Evolutionary conservation across 2,329 filamentous ascomycete species (phyloP).

Genomic region (Truncatella angustata): DNA sequence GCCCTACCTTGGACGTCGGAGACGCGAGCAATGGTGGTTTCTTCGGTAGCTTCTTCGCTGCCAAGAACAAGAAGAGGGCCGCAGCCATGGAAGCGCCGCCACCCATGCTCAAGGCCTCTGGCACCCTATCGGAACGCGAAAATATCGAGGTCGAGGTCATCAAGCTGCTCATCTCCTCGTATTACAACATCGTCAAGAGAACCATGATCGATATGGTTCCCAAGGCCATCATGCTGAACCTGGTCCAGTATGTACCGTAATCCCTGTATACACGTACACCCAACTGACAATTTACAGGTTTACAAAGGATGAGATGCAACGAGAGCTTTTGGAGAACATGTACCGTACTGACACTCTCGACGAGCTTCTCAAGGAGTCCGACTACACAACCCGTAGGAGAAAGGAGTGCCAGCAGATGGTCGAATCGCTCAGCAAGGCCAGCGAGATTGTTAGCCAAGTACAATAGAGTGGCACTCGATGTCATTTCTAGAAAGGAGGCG

Average conservation of each 20-base stretch:
- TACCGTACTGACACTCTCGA: conserved; percentile 89
- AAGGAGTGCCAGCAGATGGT: conserved; percentile 99
- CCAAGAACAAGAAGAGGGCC: conserved; percentile 99
- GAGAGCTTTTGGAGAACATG: conserved; percentile 95
- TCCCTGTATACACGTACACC: background rate
- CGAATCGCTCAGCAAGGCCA: conserved; percentile 83
- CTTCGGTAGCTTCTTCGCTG: conserved; percentile 97
- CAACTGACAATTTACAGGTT: conserved; percentile 51
- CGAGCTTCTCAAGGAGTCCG: conserved; percentile 94
- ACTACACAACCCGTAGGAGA: conserved; percentile 89
- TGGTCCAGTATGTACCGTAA: conserved; percentile 74
- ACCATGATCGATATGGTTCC: conserved; percentile 99
- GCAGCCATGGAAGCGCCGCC: conserved; percentile 98
- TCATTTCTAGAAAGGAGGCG: background rate
- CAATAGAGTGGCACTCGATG: conserved; percentile 40
- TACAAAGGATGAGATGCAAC: conserved; percentile 98
- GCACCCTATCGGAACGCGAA: conserved; percentile 90
- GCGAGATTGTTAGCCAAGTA: conserved; percentile 89
- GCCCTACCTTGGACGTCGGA: conserved; percentile 63
- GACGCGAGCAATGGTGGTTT: conserved; percentile 67
- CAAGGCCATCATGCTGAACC: conserved; percentile 96
- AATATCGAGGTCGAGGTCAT: conserved; percentile 97
- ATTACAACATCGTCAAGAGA: conserved; percentile 96
- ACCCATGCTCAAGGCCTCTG: conserved; percentile 88
- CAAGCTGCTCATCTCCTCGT: conserved; percentile 93